Conservation (phyloP, 176 grass and related monocot species). For the Cenchrus americanus region DNA sequence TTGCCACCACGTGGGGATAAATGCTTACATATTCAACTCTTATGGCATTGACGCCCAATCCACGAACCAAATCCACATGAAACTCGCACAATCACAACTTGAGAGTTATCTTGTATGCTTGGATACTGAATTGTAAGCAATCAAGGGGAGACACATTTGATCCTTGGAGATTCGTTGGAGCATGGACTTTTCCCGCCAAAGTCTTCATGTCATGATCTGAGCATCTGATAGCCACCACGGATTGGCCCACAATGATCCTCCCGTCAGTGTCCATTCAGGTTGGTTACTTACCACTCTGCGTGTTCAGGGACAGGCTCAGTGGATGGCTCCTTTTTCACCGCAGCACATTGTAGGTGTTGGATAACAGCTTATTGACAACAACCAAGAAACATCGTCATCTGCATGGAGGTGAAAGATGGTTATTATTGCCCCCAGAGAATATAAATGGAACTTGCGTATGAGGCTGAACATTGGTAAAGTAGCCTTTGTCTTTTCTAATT, state of each 20-base stretch:
- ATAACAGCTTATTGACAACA: constrained; percentile 31
- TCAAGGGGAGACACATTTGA: constrained; percentile 30
- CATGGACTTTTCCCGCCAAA: constrained; percentile 25
- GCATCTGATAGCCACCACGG: constrained; percentile 42
- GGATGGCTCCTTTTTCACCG: constrained; percentile 30
- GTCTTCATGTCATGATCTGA: constrained; percentile 49
- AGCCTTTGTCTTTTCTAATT: neutral
- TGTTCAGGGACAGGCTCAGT: constrained; percentile 10
- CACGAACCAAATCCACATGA: neutral
- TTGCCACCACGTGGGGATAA: neutral
- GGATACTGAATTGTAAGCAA: constrained; percentile 32
- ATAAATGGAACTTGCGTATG: constrained; percentile 13
- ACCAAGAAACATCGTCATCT: constrained; percentile 43
- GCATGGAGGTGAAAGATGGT: constrained; percentile 37
- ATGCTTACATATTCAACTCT: neutral
- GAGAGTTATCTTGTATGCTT: neutral
- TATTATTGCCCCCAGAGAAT: neutral
- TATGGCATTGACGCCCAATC: constrained; percentile 20
- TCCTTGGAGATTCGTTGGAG: constrained; percentile 40
- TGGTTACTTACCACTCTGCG: constrained; percentile 37
- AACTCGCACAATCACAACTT: neutral
- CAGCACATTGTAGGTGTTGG: neutral
- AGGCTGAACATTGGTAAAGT: neutral
- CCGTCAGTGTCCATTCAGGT: constrained; percentile 27
- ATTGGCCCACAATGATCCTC: constrained; percentile 59